Conservation (phyloP, 2,329 filamentous ascomycete species). For the Pseudofabraea citricarpa region DNA sequence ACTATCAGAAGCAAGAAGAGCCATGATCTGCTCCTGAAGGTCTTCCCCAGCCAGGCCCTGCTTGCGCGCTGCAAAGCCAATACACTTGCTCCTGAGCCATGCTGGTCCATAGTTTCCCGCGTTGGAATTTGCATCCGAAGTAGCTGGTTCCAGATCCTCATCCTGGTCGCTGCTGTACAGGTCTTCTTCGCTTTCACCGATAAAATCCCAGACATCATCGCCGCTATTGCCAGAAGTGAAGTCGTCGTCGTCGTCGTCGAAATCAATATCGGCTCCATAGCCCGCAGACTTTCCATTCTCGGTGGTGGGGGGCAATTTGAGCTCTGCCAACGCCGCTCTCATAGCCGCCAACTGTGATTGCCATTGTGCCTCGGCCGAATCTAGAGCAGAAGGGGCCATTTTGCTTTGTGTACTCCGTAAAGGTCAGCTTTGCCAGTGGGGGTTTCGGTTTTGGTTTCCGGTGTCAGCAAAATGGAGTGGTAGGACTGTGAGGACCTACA, state of each 20-base stretch:
- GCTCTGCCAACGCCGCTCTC: constrained; percentile 74
- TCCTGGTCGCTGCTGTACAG: constrained; percentile 62
- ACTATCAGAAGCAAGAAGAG: constrained; percentile 62
- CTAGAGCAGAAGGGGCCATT: constrained; percentile 16
- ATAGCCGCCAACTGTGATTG: constrained; percentile 79
- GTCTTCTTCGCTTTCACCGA: constrained; percentile 69
- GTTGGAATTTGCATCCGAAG: constrained; percentile 17
- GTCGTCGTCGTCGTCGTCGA: constrained; percentile 63
- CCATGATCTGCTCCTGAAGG: constrained; percentile 73
- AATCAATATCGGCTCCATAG: constrained; percentile 53
- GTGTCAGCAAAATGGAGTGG: neutral
- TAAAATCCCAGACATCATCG: constrained; percentile 90
- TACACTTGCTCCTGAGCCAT: constrained; percentile 72
- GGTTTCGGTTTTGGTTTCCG: neutral
- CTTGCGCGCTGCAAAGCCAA: constrained; percentile 57
- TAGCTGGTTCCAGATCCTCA: constrained; percentile 31
- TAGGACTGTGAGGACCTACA: neutral
- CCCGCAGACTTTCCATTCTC: constrained; percentile 38
- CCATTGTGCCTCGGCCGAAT: constrained; percentile 60
- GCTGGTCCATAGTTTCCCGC: constrained; percentile 51
- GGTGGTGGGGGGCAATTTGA: constrained; percentile 45
- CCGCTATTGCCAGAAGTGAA: constrained; percentile 51
- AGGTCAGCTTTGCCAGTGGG: neutral
- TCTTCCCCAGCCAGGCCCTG: constrained; percentile 63
- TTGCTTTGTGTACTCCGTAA: neutral